Percentiles rank a stretch among this genome's conserved stretches.
Conservation (phyloP, 2,329 filamentous ascomycete species). For the Zasmidium citrigriseum region DNA sequence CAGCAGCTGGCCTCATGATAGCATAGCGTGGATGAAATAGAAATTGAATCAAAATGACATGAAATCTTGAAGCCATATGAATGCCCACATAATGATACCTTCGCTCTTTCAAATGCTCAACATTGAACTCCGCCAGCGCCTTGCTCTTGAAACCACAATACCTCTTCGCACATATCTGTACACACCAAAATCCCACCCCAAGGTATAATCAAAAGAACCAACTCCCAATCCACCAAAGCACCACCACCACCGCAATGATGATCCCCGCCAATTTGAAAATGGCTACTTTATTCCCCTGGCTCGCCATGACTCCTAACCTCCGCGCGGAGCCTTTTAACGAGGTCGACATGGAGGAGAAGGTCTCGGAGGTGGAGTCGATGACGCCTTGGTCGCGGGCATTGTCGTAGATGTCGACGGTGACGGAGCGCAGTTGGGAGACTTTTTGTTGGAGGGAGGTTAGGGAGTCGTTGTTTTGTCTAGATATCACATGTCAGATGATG, state of each 20-base stretch:
- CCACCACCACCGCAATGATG: constrained; percentile 68
- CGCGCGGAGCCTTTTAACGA: constrained; percentile 81
- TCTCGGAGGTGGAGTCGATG: constrained; percentile 85
- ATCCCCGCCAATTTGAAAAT: constrained; percentile 88
- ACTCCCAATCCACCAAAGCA: constrained; percentile 69
- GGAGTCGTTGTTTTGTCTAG: constrained; percentile 87
- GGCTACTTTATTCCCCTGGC: constrained; percentile 84
- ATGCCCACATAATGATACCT: neutral
- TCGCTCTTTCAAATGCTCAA: neutral
- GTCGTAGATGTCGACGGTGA: constrained; percentile 98
- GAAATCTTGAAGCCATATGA: neutral
- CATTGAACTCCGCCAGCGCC: neutral
- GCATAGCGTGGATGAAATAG: constrained; percentile 1
- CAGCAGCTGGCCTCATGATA: neutral
- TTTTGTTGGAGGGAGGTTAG: constrained; percentile 89
- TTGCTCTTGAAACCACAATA: neutral
- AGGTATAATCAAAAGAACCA: constrained; percentile 34
- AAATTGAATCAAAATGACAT: neutral
- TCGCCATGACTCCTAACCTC: constrained; percentile 85
- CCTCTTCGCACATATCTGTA: neutral
- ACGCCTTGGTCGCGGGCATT: constrained; percentile 85
- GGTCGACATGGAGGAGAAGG: constrained; percentile 83
- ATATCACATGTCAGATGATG: constrained; percentile 6
- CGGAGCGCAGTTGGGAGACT: constrained; percentile 85
- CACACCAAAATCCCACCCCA: constrained; percentile 3